Evolutionary conservation across 768 basidiomycete species (phyloP), one percentile per base, ranked within the genome.

Genomic region (Leucocoprinus sp.): DNA sequence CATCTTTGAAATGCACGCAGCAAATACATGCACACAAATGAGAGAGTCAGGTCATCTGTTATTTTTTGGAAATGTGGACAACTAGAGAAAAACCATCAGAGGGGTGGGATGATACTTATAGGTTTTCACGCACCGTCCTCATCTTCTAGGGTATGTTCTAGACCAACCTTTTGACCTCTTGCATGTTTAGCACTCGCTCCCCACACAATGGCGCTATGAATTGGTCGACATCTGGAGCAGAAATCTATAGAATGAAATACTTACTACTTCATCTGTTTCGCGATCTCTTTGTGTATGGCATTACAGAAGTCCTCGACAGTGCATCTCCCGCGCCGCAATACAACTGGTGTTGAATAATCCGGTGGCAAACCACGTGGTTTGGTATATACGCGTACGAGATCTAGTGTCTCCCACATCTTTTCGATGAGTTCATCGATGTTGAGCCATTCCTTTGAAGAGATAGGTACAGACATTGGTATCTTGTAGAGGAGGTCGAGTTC

Each of bases 131-230:
- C 60, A 80, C 86, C 86, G 60, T 93, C 90, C 66, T 93, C 90
- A 54, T 93, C 90, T 55, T 90, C 87, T 24, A 95, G 63, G 8
- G 83, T 60, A 56, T 93, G 92, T 17, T 92, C 90, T 41, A 90
- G 54, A 8, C 93, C 92, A 23, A 93, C 90, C 62, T 97, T 96
- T 64, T 99, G 96, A 7, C 96, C 96, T 52, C 96, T 74, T 4
- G 91, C 71, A 60, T 99, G 96, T 68, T 97, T 97, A n/a, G 93
- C 95, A 52, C 91, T 95, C 0, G 92, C 72, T 39, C 95, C 95
- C 92, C 92, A 99, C 2, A 98, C 93, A 48, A 93, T 70, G 7
- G 89, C 87, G 55, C 89, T 92, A 40, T 15, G 18, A 18, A 23
- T 18, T 41, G 8, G 12, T 19, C 44, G 22, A 42, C n/a, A 26